These are phyloP conservation scores for Rhododendron williamsianum DNA, from an alignment of 148 eudicot genomes.

Conservation along the genomic window DNA sequence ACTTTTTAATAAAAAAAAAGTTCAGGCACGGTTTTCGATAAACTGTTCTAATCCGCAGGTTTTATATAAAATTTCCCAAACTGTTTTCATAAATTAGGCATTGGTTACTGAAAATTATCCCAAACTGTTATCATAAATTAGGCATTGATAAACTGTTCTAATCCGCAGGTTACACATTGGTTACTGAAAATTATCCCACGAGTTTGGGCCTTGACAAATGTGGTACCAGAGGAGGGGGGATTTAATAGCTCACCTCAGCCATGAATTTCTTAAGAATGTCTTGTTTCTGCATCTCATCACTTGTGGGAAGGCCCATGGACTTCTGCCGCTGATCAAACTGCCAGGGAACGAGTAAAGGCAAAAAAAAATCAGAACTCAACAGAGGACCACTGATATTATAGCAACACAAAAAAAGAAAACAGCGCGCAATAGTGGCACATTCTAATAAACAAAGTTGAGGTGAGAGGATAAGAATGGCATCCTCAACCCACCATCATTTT, in stretches of 20 bases:
- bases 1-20: too few species aligned
- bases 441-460: not conserved
- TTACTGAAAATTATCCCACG: not conserved
- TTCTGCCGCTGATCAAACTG: conserved; percentile 93
- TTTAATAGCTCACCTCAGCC: conserved; percentile 50
- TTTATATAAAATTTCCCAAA: not conserved
- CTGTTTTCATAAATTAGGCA: too few species aligned
- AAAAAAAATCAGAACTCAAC: not conserved
- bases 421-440: not conserved
- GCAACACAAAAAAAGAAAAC: not conserved
- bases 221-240: not conserved
- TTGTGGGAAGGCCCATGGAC: conserved; percentile 77
- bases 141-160: too few species aligned
- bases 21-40: not conserved
- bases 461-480: not conserved
- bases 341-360: not conserved
- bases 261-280: conserved; percentile 74
- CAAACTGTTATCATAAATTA: not conserved
- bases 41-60: not conserved
- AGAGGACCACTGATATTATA: not conserved
- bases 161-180: not conserved
- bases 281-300: conserved; percentile 82
- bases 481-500: conserved; percentile 71
- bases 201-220: not conserved
- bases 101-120: not conserved